Conservation (phyloP, 1,139 yeast species). For the Sugiyamaella xylanicola region DNA sequence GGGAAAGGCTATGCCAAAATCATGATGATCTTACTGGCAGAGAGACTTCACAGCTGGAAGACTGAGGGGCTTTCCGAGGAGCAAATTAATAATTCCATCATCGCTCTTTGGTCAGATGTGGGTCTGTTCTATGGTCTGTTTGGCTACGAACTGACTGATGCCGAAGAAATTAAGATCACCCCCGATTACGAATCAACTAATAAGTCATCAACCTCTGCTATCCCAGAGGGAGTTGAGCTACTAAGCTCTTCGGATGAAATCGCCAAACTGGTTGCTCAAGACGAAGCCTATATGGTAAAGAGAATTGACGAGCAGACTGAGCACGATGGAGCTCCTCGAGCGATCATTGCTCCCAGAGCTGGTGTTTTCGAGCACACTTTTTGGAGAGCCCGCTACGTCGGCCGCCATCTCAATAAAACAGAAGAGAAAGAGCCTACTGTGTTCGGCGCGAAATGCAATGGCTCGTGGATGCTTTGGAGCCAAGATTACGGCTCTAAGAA, state of each 20-base stretch:
- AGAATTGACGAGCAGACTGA: constrained; percentile 39
- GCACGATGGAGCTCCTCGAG: constrained; percentile 38
- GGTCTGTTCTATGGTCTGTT: constrained; percentile 64
- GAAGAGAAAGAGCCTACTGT: constrained; percentile 26
- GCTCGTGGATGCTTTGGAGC: constrained; percentile 50
- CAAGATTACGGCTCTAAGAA: constrained; percentile 48
- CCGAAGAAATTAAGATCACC: constrained; percentile 33
- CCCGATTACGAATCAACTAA: constrained; percentile 22
- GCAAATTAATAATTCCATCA: constrained; percentile 46
- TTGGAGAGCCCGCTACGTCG: constrained; percentile 47
- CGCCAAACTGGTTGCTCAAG: constrained; percentile 40
- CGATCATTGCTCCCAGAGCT: constrained; percentile 44
- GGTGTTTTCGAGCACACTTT: constrained; percentile 49
- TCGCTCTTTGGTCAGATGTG: constrained; percentile 68
- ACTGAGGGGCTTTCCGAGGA: constrained; percentile 41
- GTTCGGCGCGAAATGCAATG: constrained; percentile 43
- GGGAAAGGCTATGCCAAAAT: constrained; percentile 65
- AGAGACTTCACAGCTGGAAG: constrained; percentile 45
- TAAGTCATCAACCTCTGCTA: constrained; percentile 22
- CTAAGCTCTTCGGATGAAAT: constrained; percentile 42
- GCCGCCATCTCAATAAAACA: constrained; percentile 28
- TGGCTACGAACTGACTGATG: constrained; percentile 53
- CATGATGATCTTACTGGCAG: constrained; percentile 51
- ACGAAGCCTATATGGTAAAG: constrained; percentile 36
- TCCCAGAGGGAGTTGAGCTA: constrained; percentile 32